Evolutionary conservation across 345 rosid species (phyloP), one percentile per base, ranked within the genome.

Genomic region (Eucalyptus sp.): DNA sequence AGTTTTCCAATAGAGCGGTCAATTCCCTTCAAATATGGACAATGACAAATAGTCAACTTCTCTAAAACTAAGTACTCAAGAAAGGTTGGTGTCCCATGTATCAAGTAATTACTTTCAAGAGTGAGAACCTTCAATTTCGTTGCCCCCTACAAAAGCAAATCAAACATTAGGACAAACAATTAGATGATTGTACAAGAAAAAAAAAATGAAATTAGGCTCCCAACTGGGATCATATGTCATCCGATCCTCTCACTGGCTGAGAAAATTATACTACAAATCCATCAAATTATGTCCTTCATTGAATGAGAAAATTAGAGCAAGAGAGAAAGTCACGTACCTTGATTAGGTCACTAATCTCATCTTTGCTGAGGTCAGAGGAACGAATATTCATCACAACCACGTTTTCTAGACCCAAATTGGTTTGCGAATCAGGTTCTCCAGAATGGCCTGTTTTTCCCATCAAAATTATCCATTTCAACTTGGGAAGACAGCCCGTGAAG

Each of bases 381-480:
- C 1, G 0, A 66, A 15, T 8, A 31, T 66, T 15, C 79, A 66
- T 16, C 79, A 66, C 43, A 31, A 31, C 43, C 43, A 7, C 41
- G 11, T 66, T n/a, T 31, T 66, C 6, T 8, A 31, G 22, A 66
- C 1, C 17, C 9, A n/a, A n/a, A 66, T 66, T n/a, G 41, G 76
- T 15, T 66, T 5, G 10, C 8, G 3, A 50, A 49, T 49, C 50
- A 49, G 12, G 50, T 49, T 49, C 50, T 49, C 14, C 2, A 49
- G 27, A 56, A 14, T 13, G 1, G 4, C 4, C 3, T n/a, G 2
- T 7, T 1, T 20, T 3, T 3, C 10, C 10, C 27, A 0, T 4
- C 50, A 49, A 49, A 25, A 10, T 58, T 7, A 58, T 58, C 76
- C 37, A n/a, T 64, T n/a, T 64, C 76, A 64, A n/a, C 76, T 64